These are phyloP conservation scores for Lactuca sativa DNA, from an alignment of 129 eudicot species.

Conservation along the genomic window DNA sequence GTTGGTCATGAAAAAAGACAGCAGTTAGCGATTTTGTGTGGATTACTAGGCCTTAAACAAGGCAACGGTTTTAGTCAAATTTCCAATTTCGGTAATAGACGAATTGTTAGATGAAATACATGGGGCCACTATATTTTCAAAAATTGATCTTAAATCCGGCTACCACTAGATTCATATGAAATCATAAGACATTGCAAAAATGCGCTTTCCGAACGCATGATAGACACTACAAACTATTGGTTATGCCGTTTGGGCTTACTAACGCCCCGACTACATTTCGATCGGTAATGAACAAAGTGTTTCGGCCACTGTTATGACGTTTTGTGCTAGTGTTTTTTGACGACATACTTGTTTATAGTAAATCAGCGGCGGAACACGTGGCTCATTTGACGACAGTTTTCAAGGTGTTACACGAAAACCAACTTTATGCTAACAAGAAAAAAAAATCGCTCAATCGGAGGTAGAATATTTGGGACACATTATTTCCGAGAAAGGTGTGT, in stretches of 20 bases:
- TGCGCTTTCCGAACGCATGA: not conserved
- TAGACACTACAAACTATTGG: too few relatives aligned
- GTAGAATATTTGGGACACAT: not conserved
- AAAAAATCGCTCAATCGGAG: not conserved
- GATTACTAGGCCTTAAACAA: not conserved
- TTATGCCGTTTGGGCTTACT: not conserved
- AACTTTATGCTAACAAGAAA: not conserved
- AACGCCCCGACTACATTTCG: not conserved
- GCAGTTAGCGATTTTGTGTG: not conserved
- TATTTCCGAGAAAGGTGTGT: not conserved
- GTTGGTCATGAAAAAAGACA: not conserved
- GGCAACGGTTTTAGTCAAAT: not conserved
- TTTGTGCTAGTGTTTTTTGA: not conserved
- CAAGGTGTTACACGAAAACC: not conserved
- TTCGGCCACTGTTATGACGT: not conserved
- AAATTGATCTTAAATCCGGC: not conserved
- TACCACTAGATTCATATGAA: not conserved
- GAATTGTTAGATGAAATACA: not conserved
- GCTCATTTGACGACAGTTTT: not conserved
- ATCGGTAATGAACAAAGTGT: not conserved
- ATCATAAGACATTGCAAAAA: too few relatives aligned
- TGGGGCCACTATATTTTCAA: not conserved
- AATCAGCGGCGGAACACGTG: not conserved
- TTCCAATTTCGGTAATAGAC: not conserved
- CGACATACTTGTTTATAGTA: not conserved